phyloP scores from a whole-genome alignment of 345 rosid genomes.

The Pistacia integerrima region DNA sequence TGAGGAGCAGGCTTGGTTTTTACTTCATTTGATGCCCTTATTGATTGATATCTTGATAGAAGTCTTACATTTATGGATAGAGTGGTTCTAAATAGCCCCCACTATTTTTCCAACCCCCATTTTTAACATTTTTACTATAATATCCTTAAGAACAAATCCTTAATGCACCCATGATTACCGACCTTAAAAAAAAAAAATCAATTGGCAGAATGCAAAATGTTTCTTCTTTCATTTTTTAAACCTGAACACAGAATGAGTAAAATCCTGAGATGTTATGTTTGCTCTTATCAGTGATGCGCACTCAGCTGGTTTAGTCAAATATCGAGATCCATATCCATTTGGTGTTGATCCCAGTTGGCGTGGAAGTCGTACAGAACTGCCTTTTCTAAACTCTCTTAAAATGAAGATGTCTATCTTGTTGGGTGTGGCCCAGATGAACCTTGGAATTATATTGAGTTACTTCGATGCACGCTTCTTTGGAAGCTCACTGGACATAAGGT shows the following conservation, averaged over 20 bases:
- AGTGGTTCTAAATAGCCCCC: too few relatives aligned
- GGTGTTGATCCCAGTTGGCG: conserved; percentile 99
- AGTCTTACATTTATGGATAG: background rate
- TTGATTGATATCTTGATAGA: conserved; percentile 2
- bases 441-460: conserved; percentile 84
- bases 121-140: too few relatives aligned
- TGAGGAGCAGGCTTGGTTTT: conserved; percentile 14
- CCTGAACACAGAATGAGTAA: too few relatives aligned
- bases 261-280: conserved; percentile 15
- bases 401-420: conserved; percentile 98
- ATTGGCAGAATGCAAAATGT: too few relatives aligned
- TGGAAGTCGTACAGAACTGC: conserved; percentile 95
- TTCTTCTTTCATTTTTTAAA: too few relatives aligned
- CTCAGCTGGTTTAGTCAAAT: conserved; percentile 74
- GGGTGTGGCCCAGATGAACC: conserved; percentile 94
- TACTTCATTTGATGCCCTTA: conserved; percentile 12
- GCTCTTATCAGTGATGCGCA: conserved; percentile 66
- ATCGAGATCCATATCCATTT: conserved; percentile 83
- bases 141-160: too few relatives aligned
- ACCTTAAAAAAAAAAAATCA: too few relatives aligned
- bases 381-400: conserved; percentile 91
- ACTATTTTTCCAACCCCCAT: too few relatives aligned
- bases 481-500: conserved; percentile 84
- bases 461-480: conserved; percentile 81
- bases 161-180: too few relatives aligned